Base-by-base conservation (phyloP, 2,329 filamentous ascomycete species). In the Zymoseptoria pseudotritici region DNA sequence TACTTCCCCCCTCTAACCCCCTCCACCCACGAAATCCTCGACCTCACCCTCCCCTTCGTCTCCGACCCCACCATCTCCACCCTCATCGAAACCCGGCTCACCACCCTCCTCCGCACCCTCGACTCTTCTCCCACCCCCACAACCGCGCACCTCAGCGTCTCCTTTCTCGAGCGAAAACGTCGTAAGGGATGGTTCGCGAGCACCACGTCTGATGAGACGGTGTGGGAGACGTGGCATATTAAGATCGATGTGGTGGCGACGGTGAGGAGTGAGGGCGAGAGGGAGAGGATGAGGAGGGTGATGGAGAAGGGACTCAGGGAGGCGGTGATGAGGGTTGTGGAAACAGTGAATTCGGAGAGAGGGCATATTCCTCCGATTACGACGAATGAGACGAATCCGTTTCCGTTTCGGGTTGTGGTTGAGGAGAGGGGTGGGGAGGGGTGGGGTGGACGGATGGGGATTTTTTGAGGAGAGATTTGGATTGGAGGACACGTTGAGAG, bases 361-460 rank as follows among this genome's bases (percentile, higher is more conserved):
- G 90, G 95, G 70, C 94, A 97, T 75, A 97, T 99, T 66, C 94
- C 94, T 1, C 94, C 93, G 55, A 97, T 97, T 69, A 97, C 91
- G 8, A 94, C 91, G 21, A 91, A 87, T 71, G 90, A 93, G 63
- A 81, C 89, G 54, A 97, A 97, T 73, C 93, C 94, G 0, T 99
- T 97, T 71, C 93, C 93, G 0, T 97, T 96, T 76, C 88, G 92
- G 74, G 96, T 97, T 71, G 83, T 88, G 62, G 85, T 97, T 61
- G 94, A 96, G 71, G 90, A 90, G 59, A 90, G 90, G 31, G 61
- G 60, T 58, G 62, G 58, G 54, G 60, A 62, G 55, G 65, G 66
- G 22, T 63, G 61, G 61, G 53, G 61, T 36, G 54, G 58, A 54
- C 62, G 58, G 61, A 62, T 63, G 61, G 61, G 61, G 22, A 60